phyloP scores from a whole-genome alignment of 805 yeast species.

The Isabelozyma pseudorhagii region DNA sequence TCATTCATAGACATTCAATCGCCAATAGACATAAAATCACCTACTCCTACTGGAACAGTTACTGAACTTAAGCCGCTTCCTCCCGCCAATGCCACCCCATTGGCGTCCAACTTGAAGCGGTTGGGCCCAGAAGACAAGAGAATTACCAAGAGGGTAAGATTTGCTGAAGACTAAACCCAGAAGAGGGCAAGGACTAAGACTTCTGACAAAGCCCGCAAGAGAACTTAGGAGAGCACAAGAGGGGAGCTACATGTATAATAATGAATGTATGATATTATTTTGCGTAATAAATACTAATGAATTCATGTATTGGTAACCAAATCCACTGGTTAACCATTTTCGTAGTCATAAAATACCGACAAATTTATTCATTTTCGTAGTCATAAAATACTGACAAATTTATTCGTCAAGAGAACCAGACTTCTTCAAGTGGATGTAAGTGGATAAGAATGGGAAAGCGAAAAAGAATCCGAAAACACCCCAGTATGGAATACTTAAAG shows the following conservation, averaged over 20 bases:
- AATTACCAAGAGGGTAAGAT: conserved; percentile 30
- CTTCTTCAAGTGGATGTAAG: conserved; percentile 83
- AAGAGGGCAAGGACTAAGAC: no score
- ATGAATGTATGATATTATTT: no score
- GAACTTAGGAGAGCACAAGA: no score
- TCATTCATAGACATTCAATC: no score
- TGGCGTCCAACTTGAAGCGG: conserved; percentile 23
- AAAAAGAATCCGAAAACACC: conserved; percentile 58
- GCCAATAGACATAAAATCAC: background rate
- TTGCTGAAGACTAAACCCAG: conserved; percentile 11
- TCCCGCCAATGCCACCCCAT: background rate
- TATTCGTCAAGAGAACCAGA: conserved; percentile 51
- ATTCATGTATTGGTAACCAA: no score
- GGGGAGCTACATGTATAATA: no score
- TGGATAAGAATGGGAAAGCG: conserved; percentile 70
- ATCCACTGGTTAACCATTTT: no score
- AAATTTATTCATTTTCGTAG: conserved; percentile 1
- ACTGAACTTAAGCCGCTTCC: background rate
- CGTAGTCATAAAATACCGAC: background rate
- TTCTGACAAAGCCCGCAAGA: no score
- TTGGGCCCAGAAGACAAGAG: conserved; percentile 9
- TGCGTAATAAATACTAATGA: no score
- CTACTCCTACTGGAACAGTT: background rate
- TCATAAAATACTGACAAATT: background rate
- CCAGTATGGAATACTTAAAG: conserved; percentile 80